Evolutionary conservation across 345 rosid genomes (phyloP), one percentile per base, ranked within the genome.

Genomic region (Camelina hispida): DNA sequence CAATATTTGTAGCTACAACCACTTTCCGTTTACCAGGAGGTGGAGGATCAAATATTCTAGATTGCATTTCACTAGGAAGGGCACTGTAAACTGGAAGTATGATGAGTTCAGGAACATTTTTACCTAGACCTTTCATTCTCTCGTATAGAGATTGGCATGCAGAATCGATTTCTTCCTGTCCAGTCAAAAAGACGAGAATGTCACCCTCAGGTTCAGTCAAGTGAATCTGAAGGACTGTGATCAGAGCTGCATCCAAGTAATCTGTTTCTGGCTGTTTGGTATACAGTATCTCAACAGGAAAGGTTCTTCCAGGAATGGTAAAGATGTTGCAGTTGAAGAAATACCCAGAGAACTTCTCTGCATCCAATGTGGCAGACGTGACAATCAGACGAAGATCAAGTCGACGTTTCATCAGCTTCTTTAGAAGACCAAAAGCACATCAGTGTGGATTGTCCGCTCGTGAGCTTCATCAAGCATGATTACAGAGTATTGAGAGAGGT

Each of bases 131-230:
- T 81, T 91, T 87, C 93, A 87, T 87, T 66, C 93, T 84, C 73
- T 81, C 92, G 75, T 84, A 84, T 14, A 91, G 86, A 76, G 86
- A 86, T 68, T 86, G 87, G 56, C 97, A 89, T 1, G 97, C 94
- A 82, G 85, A 83, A 81, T 91, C 91, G 44, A 91, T 89, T 76
- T 91, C 96, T 81, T 89, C 93, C 79, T 89, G 95, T 43, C 95
- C 91, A n/a, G 97, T 87, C 83, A 91, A 82, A 71, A 91, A 91
- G 77, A 91, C 83, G 5, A 91, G 90, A 56, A 91, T 15, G 66
- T 91, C 97, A 16, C 96, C 97, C 82, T 87, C 95, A 7, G 96
- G 96, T 81, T 91, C 93, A n/a, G 89, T 86, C 86, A 91, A 80
- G 82, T 89, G 97, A 69, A 91, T 87, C 68, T 91, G 91, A 62